Percentiles rank a stretch among this genome's conserved stretches.
Evolutionary conservation across 208 protist species (phyloP).

Genomic region (Leishmania lainsoni): DNA sequence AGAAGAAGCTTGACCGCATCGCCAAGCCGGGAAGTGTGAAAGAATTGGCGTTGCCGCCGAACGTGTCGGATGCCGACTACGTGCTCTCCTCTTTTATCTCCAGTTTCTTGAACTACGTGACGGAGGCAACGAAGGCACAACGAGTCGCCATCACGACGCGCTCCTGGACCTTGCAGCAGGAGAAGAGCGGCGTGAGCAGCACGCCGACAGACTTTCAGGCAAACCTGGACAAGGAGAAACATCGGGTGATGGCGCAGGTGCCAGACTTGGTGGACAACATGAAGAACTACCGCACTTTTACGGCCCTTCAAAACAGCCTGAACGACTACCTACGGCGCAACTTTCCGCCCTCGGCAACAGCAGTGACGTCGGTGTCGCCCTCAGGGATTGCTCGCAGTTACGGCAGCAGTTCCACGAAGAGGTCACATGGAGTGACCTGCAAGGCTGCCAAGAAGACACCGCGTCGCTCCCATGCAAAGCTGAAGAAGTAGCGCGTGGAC

Average conservation of each 20-base stretch:
- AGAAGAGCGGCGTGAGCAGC: constrained; percentile 15
- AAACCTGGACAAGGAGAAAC: constrained; percentile 41
- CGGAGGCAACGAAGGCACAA: constrained; percentile 76
- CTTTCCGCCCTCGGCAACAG: constrained; percentile 48
- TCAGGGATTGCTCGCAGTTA: background rate
- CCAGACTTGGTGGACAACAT: constrained; percentile 56
- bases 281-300: constrained; percentile 79
- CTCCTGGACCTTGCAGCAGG: constrained; percentile 59
- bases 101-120: constrained; percentile 86
- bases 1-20: constrained; percentile 88
- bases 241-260: constrained; percentile 49
- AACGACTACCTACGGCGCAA: constrained; percentile 79
- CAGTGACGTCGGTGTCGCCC: background rate
- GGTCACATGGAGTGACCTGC: background rate
- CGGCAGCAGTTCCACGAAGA: background rate
- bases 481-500: background rate
- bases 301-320: constrained; percentile 82
- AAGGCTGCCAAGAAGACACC: constrained; percentile 26
- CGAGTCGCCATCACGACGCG: constrained; percentile 70
- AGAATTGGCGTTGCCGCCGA: constrained; percentile 1
- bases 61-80: constrained; percentile 72
- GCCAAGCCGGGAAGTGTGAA: constrained; percentile 58
- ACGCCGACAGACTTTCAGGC: constrained; percentile 31
- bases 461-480: constrained; percentile 22
- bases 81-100: constrained; percentile 87